Base-by-base conservation (phyloP, 2,329 filamentous ascomycete genomes). In the Pseudogymnoascus sp. region DNA sequence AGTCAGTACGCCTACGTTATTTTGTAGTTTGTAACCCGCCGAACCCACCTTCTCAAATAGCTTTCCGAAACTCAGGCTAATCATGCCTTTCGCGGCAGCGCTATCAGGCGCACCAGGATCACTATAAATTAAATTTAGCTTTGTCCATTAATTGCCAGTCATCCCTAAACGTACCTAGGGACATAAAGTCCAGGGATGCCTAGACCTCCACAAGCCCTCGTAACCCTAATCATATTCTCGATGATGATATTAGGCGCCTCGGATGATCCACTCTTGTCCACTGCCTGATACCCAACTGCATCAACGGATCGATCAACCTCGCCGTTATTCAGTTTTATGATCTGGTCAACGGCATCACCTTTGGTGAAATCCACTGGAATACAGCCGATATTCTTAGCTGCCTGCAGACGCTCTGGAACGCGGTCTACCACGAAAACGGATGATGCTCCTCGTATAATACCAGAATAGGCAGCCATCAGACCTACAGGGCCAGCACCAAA, bases 401-500 rank as follows among this genome's bases (percentile, higher is more conserved):
- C 78, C 8, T 79, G 75, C 1, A 89, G 72, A 14, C 85, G 78
- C 68, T 86, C 84, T 0, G 79, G 77, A 0, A 88, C 84, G 25
- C 81, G 81, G 65, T 89, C 86, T 4, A 89, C 82, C 0, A 86
- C 82, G 61, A 78, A 88, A 0, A 89, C 82, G 12, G 76, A 79
- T 7, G 80, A 82, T 1, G 85, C 86, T 2, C 85, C 86, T 0
- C 85, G 79, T 2, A 88, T 72, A 0, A 82, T 72, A 0, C 81
- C 86, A 0, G 80, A 85, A 71, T 88, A 88, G 3, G 85, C 85
- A 2, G 85, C 84, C 81, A 88, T 86, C 4, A 88, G 72, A 1
- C 86, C 85, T 1, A 88, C 84, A 0, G 85, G 85, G 0, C 85
- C 84, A 2, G 82, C 84, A 0, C 85, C 86, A 63, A 87, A 88